Evolutionary conservation across 1,139 yeast genomes (phyloP), one percentile per base, ranked within the genome.

Genomic region (Blastobotrys proliferans): DNA sequence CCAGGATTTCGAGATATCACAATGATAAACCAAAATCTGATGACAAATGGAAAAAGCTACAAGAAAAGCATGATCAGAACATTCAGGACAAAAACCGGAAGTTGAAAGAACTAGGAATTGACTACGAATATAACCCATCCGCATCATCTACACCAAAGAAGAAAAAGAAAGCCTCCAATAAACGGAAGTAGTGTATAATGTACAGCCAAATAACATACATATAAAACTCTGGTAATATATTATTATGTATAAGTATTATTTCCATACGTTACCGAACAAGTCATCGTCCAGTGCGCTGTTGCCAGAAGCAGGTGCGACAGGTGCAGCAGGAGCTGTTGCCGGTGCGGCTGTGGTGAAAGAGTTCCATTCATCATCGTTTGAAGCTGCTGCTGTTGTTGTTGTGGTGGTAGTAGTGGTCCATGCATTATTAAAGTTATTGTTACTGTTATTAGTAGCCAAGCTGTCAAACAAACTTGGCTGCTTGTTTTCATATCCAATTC

Each of bases 221-320:
- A 14, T 17, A n/a, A 3, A n/a, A 18, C 11, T 18, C 18, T 26
- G 18, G 16, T 18, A 27, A 27, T 19, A 16, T 22, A 30, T 19
- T 33, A 19, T 39, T 33, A 22, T 31, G 30, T 32, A 22, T 30
- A 21, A 18, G 16, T 31, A 10, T 31, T 31, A 62, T 43, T 57
- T 60, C 92, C 90, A 83, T 5, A 83, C 90, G 58, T 79, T 79
- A 43, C 75, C 74, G 60, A 80, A 80, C 31, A 79, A 66, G 51
- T 83, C 90, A 49, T 82, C 87, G 47, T 77, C 83, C 33, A 73
- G 60, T 5, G 72, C 67, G 17, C 52, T 44, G 10, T 54, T 38
- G 6, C 11, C 5, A n/a, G 25, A 3, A 5, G 54, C 22, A 14
- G 55, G 41, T 19, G 54, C 39, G 5, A 51, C 43, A n/a, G 54